A percentile compares a stretch with the other conserved stretches of the same genome.
phyloP scores from a whole-genome alignment of 148 eudicot species.

The Nepenthes mirabilis region DNA sequence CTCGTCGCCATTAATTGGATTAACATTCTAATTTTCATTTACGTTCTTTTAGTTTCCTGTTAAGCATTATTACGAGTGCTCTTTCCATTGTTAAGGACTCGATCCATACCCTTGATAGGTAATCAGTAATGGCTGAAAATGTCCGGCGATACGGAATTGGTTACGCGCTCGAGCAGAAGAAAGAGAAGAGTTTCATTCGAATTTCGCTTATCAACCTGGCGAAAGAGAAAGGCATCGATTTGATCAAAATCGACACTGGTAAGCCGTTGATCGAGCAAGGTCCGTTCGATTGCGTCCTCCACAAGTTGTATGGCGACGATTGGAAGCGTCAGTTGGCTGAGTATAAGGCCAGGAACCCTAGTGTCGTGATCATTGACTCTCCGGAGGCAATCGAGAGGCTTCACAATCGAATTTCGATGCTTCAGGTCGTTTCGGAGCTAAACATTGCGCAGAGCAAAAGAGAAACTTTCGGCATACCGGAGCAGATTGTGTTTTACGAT shows the following conservation, averaged over 20 bases:
- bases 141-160: constrained; percentile 32
- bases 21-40: constrained; percentile 14
- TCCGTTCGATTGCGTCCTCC: constrained; percentile 61
- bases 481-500: constrained; percentile 52
- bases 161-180: constrained; percentile 58
- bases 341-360: constrained; percentile 27
- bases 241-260: constrained; percentile 33
- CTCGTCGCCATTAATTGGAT: neutral
- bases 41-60: neutral
- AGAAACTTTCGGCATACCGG: constrained; percentile 48
- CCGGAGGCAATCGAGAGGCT: constrained; percentile 48
- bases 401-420: constrained; percentile 66
- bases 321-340: constrained; percentile 41
- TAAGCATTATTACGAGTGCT: constrained; percentile 16
- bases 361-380: constrained; percentile 30
- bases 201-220: constrained; percentile 33
- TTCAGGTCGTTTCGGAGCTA: constrained; percentile 42
- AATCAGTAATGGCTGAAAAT: constrained; percentile 33
- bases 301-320: constrained; percentile 46
- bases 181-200: constrained; percentile 42
- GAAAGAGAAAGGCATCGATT: constrained; percentile 31
- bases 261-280: constrained; percentile 47
- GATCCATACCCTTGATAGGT: neutral
- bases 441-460: constrained; percentile 5
- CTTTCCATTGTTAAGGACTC: constrained; percentile 1